These are phyloP conservation scores for Chlorella vulgaris DNA, from an alignment of 139 green algal species.

Conservation along the genomic window DNA sequence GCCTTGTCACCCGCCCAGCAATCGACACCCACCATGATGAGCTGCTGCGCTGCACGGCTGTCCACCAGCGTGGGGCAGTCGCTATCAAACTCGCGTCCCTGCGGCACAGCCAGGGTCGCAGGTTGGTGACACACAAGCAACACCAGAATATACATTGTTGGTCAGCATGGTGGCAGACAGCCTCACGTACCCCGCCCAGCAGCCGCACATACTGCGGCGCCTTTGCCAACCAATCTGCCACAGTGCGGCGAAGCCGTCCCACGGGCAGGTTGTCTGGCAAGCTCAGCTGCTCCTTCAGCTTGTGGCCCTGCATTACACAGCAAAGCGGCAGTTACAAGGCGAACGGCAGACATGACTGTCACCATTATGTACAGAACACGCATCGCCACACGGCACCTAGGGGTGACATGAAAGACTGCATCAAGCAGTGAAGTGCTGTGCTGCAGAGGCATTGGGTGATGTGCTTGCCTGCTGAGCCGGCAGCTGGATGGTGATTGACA, in stretches of 20 bases:
- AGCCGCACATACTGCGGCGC: constrained; percentile 30
- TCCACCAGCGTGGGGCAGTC: constrained; percentile 9
- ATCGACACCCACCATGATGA: constrained; percentile 8
- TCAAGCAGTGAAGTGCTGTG: too few relatives aligned
- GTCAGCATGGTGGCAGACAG: too few relatives aligned
- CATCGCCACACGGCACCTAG: too few relatives aligned
- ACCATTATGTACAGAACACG: too few relatives aligned
- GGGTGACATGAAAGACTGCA: too few relatives aligned
- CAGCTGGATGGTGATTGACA: constrained; percentile 33
- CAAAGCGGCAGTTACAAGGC: not conserved
- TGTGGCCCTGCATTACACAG: constrained; percentile 3
- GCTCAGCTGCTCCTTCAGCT: constrained; percentile 28
- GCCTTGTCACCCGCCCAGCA: too few relatives aligned
- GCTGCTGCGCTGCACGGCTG: not conserved
- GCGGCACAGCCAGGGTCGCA: not conserved
- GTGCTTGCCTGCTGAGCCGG: not conserved
- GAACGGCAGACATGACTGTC: not conserved
- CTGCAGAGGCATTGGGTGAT: too few relatives aligned
- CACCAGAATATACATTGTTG: too few relatives aligned
- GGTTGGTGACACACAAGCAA: too few relatives aligned
- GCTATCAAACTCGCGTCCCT: constrained; percentile 21
- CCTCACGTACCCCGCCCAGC: constrained; percentile 38
- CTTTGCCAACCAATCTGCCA: constrained; percentile 41
- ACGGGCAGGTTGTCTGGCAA: constrained; percentile 62
- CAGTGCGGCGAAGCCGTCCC: constrained; percentile 52